phyloP scores from a whole-genome alignment of 225 moss, liverwort and hornwort genomes.

The Antitrichia curtipendula region DNA sequence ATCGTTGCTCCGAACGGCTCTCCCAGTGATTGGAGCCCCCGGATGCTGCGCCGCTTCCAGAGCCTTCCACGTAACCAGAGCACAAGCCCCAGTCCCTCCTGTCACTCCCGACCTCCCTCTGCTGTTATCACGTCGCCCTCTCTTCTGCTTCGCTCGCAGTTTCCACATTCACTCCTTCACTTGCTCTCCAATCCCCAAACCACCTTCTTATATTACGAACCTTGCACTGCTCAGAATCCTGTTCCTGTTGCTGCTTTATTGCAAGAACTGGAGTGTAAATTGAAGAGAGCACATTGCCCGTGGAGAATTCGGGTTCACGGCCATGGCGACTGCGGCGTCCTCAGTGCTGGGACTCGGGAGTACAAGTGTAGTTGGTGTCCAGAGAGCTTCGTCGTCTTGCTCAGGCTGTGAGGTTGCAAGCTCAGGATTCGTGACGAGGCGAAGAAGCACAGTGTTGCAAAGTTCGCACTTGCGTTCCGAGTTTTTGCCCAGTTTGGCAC shows the following conservation, averaged over 20 bases:
- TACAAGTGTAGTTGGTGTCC: not conserved
- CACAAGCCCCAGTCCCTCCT: not conserved
- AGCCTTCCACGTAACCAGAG: constrained; percentile 2
- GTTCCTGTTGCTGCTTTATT: not conserved
- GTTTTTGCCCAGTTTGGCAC: constrained; percentile 15
- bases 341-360: constrained; percentile 21
- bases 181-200: not conserved
- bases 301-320: not conserved
- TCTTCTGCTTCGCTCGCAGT: not conserved
- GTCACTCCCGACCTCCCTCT: not conserved
- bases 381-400: not conserved
- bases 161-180: not conserved
- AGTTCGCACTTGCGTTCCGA: constrained; percentile 4
- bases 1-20: not conserved
- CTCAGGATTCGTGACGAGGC: not conserved
- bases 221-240: not conserved
- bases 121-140: not conserved
- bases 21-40: not conserved
- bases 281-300: not conserved
- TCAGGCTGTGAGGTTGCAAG: not conserved
- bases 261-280: not conserved
- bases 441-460: not conserved
- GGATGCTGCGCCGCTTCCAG: not conserved
- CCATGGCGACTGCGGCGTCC: constrained; percentile 32
- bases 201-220: no score